Base-by-base conservation (phyloP, 1,284 basidiomycete species). In the Ganoderma boninense region DNA sequence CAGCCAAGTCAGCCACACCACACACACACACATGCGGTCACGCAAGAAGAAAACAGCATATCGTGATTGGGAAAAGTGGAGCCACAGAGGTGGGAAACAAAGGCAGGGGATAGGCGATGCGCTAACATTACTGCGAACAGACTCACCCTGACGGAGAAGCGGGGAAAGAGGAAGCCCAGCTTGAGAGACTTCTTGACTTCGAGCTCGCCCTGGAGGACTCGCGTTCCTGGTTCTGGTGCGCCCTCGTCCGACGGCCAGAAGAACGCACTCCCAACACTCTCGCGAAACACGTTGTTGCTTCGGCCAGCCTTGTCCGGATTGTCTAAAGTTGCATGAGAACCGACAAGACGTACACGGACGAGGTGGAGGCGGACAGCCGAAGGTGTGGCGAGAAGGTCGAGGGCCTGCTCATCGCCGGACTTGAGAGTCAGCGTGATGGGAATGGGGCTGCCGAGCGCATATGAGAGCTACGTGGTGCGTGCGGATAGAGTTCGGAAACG, bases 151-250 rank as follows among this genome's bases (percentile, higher is more conserved):
- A 89, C 79, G 13, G 85, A 80, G 69, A 89, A 84, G 64, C 84
- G 81, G 32, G 87, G 87, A 75, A 90, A 90, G 38, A 83, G 72
- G 75, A 90, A 89, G 62, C 84, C 87, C 4, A 85, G 86, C 73
- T 87, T 90, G 63, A 86, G 65, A 16, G 77, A 78, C 70, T 78
- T 84, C 70, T 82, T 80, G 32, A 89, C 78, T 11, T 86, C 83
- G 38, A 91, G 73, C 77, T 90, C 89, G 10, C 90, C 89, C 62
- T 83, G 81, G 18, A 90, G 75, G 38, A 80, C 76, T 23, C 86
- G 80, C 52, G 77, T 80, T 35, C 81, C 75, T 62, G 74, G 54
- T 65, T 76, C 72, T 32, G 73, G 70, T 8, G 71, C 75, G 20
- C 80, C 78, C 32, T 83, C 81, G 3, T 77, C 78, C 4, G 81